phyloP scores from a whole-genome alignment of 108 stramenopile species.

The Seminavis robusta region DNA sequence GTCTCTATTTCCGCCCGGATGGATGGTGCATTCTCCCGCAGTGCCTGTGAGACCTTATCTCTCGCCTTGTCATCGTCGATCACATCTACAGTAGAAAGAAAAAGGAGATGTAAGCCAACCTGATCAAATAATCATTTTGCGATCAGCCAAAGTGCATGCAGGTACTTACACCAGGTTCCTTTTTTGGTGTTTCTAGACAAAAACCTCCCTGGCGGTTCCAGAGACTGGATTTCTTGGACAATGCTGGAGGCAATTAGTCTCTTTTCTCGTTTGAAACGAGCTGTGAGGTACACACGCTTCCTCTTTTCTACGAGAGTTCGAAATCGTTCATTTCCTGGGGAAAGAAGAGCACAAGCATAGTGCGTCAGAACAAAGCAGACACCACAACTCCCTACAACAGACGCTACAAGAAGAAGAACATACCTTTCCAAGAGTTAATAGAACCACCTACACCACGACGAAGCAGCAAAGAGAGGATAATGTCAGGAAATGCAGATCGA shows the following conservation, averaged over 20 bases:
- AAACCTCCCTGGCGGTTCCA: slow-evolving; percentile 80
- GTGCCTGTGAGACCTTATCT: slow-evolving; percentile 80
- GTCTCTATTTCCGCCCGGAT: slow-evolving; percentile 66
- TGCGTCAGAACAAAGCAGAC: not conserved
- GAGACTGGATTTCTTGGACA: slow-evolving; percentile 66
- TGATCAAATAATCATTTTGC: too few relatives aligned
- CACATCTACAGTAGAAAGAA: too few relatives aligned
- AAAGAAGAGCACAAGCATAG: not conserved
- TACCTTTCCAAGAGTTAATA: too few relatives aligned
- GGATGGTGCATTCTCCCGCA: slow-evolving; percentile 80
- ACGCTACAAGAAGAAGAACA: too few relatives aligned
- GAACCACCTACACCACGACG: too few relatives aligned
- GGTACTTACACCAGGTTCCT: slow-evolving; percentile 62
- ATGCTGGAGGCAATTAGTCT: slow-evolving; percentile 73
- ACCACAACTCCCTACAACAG: too few relatives aligned
- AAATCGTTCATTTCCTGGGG: slow-evolving; percentile 44
- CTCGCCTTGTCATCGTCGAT: slow-evolving; percentile 84
- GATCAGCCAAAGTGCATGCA: too few relatives aligned
- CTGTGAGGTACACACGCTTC: slow-evolving; percentile 58
- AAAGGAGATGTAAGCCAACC: too few relatives aligned
- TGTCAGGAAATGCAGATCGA: too few relatives aligned
- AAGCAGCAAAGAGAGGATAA: too few relatives aligned
- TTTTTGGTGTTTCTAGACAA: slow-evolving; percentile 47
- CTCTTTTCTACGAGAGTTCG: slow-evolving; percentile 48
- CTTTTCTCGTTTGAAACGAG: slow-evolving; percentile 82